Conservation (phyloP, 805 yeast genomes). For the Wickerhamiella cacticola region DNA sequence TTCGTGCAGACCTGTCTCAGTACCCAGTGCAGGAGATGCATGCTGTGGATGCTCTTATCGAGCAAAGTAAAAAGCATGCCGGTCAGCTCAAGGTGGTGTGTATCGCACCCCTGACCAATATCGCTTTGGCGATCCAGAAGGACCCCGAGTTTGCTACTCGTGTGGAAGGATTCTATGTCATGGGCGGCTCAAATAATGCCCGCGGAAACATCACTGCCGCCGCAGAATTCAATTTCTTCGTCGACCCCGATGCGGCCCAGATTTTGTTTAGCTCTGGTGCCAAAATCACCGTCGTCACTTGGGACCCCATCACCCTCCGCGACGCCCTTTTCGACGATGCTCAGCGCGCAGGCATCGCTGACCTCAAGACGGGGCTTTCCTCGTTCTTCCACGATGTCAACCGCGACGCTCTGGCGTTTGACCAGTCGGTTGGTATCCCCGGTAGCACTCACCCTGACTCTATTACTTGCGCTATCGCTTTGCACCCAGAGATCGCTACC, state of each 20-base stretch:
- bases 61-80: conserved; percentile 1
- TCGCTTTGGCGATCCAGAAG: conserved; percentile 10
- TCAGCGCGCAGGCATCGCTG: conserved; percentile 6
- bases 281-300: conserved; percentile 7
- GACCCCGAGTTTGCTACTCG: conserved; percentile 9
- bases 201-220: conserved; percentile 10
- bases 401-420: conserved; percentile 12
- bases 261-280: conserved; percentile 9
- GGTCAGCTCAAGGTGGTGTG: conserved; percentile 10
- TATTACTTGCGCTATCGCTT: conserved; percentile 11
- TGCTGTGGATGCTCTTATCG: conserved; percentile 8
- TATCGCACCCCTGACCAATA: conserved; percentile 12
- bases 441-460: conserved; percentile 12
- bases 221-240: conserved; percentile 11
- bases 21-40: conserved; percentile 2
- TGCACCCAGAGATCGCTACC: conserved; percentile 10
- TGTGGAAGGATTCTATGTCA: conserved; percentile 9
- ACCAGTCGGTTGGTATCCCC: conserved; percentile 6
- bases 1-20: conserved; percentile 1
- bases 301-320: conserved; percentile 11
- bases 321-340: conserved; percentile 9
- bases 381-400: conserved; percentile 8
- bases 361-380: conserved; percentile 4
- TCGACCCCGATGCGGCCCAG: conserved; percentile 11
- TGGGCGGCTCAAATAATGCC: conserved; percentile 12